phyloP scores from a whole-genome alignment of 2,329 filamentous ascomycete genomes.

The Ascosphaera apis region DNA sequence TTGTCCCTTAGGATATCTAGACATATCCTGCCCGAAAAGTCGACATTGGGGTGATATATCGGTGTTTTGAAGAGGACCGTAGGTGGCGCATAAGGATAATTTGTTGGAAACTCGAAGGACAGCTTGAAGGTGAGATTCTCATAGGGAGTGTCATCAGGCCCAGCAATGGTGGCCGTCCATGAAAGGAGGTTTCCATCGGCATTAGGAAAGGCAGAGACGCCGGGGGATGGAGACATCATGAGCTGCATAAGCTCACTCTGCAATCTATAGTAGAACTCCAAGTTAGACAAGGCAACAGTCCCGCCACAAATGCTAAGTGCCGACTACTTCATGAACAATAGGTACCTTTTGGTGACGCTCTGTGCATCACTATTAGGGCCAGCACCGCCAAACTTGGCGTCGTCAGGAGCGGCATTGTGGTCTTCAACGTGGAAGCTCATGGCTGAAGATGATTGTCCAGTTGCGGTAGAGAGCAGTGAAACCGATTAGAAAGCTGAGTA shows the following conservation, averaged over 20 bases:
- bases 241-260: constrained; percentile 97
- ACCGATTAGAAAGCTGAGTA: too few species aligned
- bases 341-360: constrained; percentile 56
- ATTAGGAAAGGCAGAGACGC: constrained; percentile 84
- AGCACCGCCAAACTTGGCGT: constrained; percentile 14
- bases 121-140: constrained; percentile 76
- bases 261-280: constrained; percentile 32
- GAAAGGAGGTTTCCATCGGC: constrained; percentile 72
- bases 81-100: constrained; percentile 81
- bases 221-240: constrained; percentile 84
- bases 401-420: constrained; percentile 44
- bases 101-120: constrained; percentile 67
- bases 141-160: constrained; percentile 80
- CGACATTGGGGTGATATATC: constrained; percentile 97
- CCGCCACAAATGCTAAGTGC: background rate
- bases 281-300: background rate
- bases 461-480: too few species aligned
- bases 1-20: constrained; percentile 97
- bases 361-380: constrained; percentile 32
- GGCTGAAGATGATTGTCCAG: background rate
- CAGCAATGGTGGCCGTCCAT: constrained; percentile 86
- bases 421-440: constrained; percentile 34
- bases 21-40: constrained; percentile 92
- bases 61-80: constrained; percentile 94
- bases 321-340: background rate